Evolutionary conservation across 345 rosid species (phyloP).

Genomic region (Pugionium cornutum): DNA sequence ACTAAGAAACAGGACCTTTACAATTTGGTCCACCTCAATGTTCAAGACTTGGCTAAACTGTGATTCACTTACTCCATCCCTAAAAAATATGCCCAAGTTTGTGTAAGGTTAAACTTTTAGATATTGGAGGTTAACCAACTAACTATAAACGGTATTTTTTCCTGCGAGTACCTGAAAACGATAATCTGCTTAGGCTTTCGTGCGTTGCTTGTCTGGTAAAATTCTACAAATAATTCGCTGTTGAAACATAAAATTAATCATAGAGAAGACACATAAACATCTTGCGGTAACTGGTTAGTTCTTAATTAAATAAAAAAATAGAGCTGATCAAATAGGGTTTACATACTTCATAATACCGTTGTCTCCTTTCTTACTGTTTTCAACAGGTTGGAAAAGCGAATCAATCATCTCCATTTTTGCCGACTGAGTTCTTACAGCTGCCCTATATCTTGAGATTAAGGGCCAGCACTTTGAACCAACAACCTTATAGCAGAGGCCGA

Average conservation of each 20-base stretch:
- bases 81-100: slow-evolving; percentile 32
- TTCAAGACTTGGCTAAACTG: slow-evolving; percentile 85
- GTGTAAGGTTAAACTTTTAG: neutral
- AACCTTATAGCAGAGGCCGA: slow-evolving; percentile 51
- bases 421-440: slow-evolving; percentile 84
- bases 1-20: slow-evolving; percentile 51
- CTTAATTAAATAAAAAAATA: neutral
- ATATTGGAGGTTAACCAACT: slow-evolving; percentile 1
- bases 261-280: slow-evolving; percentile 1
- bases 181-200: slow-evolving; percentile 77
- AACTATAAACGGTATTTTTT: neutral
- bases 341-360: slow-evolving; percentile 84
- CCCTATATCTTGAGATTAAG: slow-evolving; percentile 77
- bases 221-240: slow-evolving; percentile 74
- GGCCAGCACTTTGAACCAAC: slow-evolving; percentile 91
- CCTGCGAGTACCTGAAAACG: slow-evolving; percentile 64
- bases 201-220: slow-evolving; percentile 53
- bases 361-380: slow-evolving; percentile 50
- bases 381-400: slow-evolving; percentile 69
- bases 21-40: slow-evolving; percentile 81
- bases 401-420: slow-evolving; percentile 86
- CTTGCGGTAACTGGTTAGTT: slow-evolving; percentile 6
- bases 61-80: slow-evolving; percentile 91
- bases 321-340: slow-evolving; percentile 7
- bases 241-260: slow-evolving; percentile 14